Evolutionary conservation across 768 basidiomycete species (phyloP), one percentile per base, ranked within the genome.

Genomic region (Phanerochaete sordida): DNA sequence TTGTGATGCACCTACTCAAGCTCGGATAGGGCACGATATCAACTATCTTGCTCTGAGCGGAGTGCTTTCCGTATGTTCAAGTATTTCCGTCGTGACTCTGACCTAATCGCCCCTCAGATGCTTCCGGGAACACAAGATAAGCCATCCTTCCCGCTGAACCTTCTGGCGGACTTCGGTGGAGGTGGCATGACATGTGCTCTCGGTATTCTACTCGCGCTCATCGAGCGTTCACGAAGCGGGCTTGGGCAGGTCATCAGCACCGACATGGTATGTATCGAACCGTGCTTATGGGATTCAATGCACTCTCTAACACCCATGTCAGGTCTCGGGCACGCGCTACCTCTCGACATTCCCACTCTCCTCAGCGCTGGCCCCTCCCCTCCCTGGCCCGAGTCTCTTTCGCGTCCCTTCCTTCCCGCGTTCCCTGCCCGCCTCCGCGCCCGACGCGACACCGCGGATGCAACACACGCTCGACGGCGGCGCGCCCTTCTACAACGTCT

Each of bases 1-100:
- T 12, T 58, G 26, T 15, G n/a, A 44, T 24, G 16, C 45, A 44
- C n/a, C 21, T 5, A 21, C 12, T 33, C 16, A 21, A 45, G 12
- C 9, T 35, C 21, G 19, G 12, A 21, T 46, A 85, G 91, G 91
- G 19, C 91, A 94, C 68, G 91, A 94, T 68, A 81, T 93, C 58
- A 93, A 93, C 70, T 93, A 92, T 69, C 79, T 92, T 13, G 91
- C 91, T 16, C 76, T 90, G 33, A 91, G 88, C 60, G 91, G 91
- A 0, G 78, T 88, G 2, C 73, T 93, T 9, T 83, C 88, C 9
- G 89, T 90, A 64, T 30, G 77, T 62, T 53, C 75, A 66, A 7
- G n/a, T 23, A 47, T 24, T 1, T 56, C 13, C 2, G 35, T 23
- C 12, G 44, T 30, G n/a, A 5, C 24, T 33, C 27, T 31, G 28